Evolutionary conservation across 2,329 filamentous ascomycete species (phyloP), one percentile per base, ranked within the genome.

Genomic region (Ophiosphaerella narmari): DNA sequence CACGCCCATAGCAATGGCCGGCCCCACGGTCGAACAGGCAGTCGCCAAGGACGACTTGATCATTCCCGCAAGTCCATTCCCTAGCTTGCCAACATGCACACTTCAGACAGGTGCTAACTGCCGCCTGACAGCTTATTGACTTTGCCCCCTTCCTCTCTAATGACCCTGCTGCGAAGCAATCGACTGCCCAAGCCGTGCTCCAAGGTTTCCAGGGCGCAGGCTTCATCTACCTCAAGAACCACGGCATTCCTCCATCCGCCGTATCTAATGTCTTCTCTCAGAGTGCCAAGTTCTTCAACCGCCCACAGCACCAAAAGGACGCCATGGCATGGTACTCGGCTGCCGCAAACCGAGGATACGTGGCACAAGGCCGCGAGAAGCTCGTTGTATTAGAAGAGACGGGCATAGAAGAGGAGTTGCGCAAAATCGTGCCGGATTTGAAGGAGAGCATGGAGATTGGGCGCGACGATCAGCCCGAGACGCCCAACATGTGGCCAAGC

Each of bases 141-240:
- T 92, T 95, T 70, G 84, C 83, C 11, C 79, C 79, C 37, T 94
- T 92, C 73, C 82, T 90, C 42, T 74, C 80, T 49, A 88, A 88
- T 31, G 79, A 81, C 16, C 76, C 82, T 0, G 64, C 78, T 8
- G 78, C 88, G 59, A 88, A 87, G 61, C 76, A 80, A 43, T 75
- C 81, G 37, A 85, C 89, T 1, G 91, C 91, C 18, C 74, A 84
- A 45, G 84, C 87, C 35, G 86, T 96, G 60, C 85, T 93, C 11
- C 69, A 85, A 45, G 91, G 90, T 36, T 96, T 97, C 77, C 88
- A 91, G 64, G 87, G 83, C 1, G 89, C 91, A 2, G 92, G 92
- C 49, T 96, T 97, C 78, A 83, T 97, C 57, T 96, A 96, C 74
- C 83, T 96, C 34, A 86, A 86, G 62, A 89, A 93, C 72, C 86